phyloP scores from a whole-genome alignment of 441 rosid genomes.

The Gossypium schwendimanii region DNA sequence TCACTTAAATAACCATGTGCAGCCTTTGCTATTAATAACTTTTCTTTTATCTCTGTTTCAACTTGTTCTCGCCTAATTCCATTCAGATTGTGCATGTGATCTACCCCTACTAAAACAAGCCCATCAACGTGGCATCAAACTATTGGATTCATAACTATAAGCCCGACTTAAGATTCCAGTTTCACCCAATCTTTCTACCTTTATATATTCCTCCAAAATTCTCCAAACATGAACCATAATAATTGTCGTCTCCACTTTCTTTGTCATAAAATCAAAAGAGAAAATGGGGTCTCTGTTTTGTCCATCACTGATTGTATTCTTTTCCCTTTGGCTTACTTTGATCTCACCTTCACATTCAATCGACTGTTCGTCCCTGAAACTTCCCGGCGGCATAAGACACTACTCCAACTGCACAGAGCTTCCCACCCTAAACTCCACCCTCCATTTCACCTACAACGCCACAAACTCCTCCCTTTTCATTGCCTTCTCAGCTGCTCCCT shows the following conservation, averaged over 20 bases:
- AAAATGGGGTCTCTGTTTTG: constrained; percentile 24
- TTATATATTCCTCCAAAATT: background rate
- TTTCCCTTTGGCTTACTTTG: constrained; percentile 2
- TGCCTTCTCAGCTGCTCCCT: constrained; percentile 59
- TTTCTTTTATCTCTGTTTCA: no score
- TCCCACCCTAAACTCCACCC: constrained; percentile 38
- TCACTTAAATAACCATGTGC: no score
- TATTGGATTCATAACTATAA: background rate
- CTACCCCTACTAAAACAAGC: no score
- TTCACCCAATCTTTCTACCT: background rate
- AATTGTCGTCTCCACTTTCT: no score
- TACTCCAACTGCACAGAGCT: constrained; percentile 45
- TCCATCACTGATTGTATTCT: constrained; percentile 14
- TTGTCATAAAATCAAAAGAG: no score
- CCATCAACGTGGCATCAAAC: background rate
- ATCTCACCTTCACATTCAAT: constrained; percentile 39
- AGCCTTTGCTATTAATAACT: no score
- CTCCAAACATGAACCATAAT: no score
- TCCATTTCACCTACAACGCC: constrained; percentile 65
- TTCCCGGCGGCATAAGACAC: constrained; percentile 17
- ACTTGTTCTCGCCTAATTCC: no score
- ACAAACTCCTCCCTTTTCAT: constrained; percentile 65
- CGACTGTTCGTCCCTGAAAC: constrained; percentile 41
- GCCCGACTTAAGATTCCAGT: no score
- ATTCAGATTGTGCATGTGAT: no score